A percentile compares a stretch with the other conserved stretches of the same genome.
Evolutionary conservation across 1,139 yeast species (phyloP).

Genomic region (Magnusiomyces suaveolens): DNA sequence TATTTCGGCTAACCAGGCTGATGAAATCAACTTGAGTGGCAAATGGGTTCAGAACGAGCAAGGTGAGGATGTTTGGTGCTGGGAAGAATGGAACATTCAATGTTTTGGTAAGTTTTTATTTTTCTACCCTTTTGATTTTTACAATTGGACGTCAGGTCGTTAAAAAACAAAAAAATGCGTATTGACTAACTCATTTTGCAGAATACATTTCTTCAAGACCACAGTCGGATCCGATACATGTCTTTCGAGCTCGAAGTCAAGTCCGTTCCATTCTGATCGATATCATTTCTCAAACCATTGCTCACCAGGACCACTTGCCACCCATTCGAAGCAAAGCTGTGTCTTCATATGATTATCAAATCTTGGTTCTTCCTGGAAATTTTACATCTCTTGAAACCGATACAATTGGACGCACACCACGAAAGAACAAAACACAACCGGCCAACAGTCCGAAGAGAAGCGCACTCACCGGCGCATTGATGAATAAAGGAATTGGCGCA

Average conservation of each 20-base stretch:
- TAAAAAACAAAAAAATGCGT: background rate
- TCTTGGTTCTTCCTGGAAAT: background rate
- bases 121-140: background rate
- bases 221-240: background rate
- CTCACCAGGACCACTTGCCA: slow-evolving; percentile 58
- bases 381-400: background rate
- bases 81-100: slow-evolving; percentile 1
- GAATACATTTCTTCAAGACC: slow-evolving; percentile 4
- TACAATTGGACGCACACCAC: background rate
- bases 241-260: background rate
- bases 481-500: background rate
- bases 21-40: background rate
- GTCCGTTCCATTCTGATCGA: slow-evolving; percentile 32
- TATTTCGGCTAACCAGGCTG: background rate
- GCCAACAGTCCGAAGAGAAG: background rate
- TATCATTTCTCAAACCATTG: slow-evolving; percentile 45
- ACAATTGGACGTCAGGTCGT: too few relatives aligned
- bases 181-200: background rate
- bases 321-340: slow-evolving; percentile 36
- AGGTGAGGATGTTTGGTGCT: background rate
- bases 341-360: background rate
- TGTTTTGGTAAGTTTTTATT: slow-evolving; percentile 1
- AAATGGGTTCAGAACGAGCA: background rate
- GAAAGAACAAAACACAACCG: background rate
- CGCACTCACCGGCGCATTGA: background rate